Conservation (phyloP, 129 eudicot species). For the Cynara cardunculus region DNA sequence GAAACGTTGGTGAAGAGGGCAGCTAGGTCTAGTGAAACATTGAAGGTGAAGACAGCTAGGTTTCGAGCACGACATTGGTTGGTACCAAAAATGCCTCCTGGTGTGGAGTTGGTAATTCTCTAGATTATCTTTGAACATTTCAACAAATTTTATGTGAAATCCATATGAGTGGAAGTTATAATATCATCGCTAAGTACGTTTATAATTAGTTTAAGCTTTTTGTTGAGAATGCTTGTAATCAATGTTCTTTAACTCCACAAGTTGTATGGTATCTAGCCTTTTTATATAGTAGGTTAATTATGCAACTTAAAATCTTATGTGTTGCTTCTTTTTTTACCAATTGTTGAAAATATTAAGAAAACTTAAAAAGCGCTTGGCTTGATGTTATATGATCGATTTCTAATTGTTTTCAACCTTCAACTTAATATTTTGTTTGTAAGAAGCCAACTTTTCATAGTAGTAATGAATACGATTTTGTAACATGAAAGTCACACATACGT, state of each 20-base stretch:
- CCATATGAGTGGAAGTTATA: too few relatives aligned
- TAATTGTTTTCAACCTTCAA: neutral
- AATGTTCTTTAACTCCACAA: neutral
- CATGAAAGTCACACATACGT: neutral
- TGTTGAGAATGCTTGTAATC: neutral
- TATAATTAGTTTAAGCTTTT: neutral
- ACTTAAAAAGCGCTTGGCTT: neutral
- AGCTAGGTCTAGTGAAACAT: neutral
- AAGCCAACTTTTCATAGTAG: neutral
- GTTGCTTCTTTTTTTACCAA: neutral
- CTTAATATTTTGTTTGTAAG: neutral
- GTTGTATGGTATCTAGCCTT: too few relatives aligned
- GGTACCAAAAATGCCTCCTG: neutral
- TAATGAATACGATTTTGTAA: neutral
- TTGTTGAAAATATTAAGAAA: neutral
- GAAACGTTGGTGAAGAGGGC: neutral
- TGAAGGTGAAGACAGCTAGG: neutral
- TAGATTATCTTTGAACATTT: neutral
- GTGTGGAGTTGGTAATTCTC: neutral
- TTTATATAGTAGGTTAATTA: too few relatives aligned
- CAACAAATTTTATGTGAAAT: neutral
- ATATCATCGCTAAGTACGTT: neutral
- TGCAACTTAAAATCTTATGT: neutral
- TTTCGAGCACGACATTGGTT: neutral
- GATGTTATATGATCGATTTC: neutral